These are phyloP conservation scores for Piromyces finnis DNA, from an alignment of 192 early-diverging fungal species.

Conservation along the genomic window DNA sequence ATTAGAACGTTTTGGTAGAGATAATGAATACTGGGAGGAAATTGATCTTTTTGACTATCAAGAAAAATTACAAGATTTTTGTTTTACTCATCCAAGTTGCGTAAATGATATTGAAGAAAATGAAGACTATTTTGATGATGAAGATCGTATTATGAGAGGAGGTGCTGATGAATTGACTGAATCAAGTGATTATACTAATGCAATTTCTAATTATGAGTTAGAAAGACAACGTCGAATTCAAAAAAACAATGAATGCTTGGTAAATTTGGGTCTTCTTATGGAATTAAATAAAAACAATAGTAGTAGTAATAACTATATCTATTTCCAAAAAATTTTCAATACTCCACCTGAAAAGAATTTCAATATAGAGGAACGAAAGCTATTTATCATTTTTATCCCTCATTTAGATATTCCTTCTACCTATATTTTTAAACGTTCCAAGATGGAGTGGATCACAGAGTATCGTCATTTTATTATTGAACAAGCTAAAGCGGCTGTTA, in stretches of 20 bases:
- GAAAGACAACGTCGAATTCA: constrained; percentile 31
- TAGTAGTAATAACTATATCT: constrained; percentile 7
- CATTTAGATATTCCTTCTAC: constrained; percentile 14
- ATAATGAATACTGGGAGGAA: constrained; percentile 65
- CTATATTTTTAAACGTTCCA: not conserved
- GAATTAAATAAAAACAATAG: constrained; percentile 32
- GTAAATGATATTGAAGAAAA: constrained; percentile 4
- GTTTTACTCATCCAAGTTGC: constrained; percentile 1
- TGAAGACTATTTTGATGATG: constrained; percentile 1
- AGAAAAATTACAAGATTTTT: not conserved
- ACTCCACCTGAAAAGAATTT: not conserved
- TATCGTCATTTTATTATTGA: constrained; percentile 11
- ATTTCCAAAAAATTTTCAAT: constrained; percentile 5
- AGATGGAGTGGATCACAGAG: constrained; percentile 5
- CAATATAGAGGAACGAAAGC: not conserved
- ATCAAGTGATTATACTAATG: constrained; percentile 6
- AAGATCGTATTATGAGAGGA: not conserved
- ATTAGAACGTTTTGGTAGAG: constrained; percentile 68
- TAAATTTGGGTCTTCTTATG: constrained; percentile 53
- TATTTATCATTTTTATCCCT: constrained; percentile 11
- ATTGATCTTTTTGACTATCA: constrained; percentile 20
- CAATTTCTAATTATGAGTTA: constrained; percentile 33
- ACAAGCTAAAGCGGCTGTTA: constrained; percentile 4
- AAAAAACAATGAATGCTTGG: constrained; percentile 36
- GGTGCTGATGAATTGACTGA: not conserved